A percentile compares a stretch with the other conserved stretches of the same genome.
These are phyloP conservation scores for Phytophthora citricola DNA, from an alignment of 352 stramenopile species.

Conservation along the genomic window DNA sequence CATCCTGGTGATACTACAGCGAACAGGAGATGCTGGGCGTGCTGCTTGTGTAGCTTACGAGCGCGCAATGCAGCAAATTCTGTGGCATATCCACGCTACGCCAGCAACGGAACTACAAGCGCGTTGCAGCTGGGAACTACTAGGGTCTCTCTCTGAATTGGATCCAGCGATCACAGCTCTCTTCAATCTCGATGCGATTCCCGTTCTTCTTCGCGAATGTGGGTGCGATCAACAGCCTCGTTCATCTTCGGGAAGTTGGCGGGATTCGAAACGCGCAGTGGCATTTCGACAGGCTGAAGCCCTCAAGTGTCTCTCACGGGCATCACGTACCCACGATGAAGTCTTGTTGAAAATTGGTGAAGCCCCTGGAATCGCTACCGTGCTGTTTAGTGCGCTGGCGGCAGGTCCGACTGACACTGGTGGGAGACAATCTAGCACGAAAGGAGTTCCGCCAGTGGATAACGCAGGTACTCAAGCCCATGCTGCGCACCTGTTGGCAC, in stretches of 20 bases:
- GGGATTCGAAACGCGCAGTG: constrained; percentile 9
- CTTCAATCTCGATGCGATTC: constrained; percentile 70
- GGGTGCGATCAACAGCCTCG: constrained; percentile 22
- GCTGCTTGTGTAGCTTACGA: constrained; percentile 59
- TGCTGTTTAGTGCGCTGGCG: constrained; percentile 56
- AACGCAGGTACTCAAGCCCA: constrained; percentile 54
- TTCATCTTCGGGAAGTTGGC: constrained; percentile 21
- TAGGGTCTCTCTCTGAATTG: constrained; percentile 60
- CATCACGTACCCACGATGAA: constrained; percentile 60
- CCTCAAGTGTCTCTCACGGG: constrained; percentile 75
- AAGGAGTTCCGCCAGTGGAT: constrained; percentile 8
- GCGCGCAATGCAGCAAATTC: constrained; percentile 59
- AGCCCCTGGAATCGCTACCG: constrained; percentile 41
- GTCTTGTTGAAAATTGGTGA: constrained; percentile 74
- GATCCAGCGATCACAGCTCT: constrained; percentile 64
- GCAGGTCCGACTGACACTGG: constrained; percentile 2
- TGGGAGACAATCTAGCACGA: constrained; percentile 11
- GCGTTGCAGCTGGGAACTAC: constrained; percentile 60
- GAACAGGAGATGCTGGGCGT: constrained; percentile 57
- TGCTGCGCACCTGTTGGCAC: constrained; percentile 65
- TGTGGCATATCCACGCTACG: constrained; percentile 44
- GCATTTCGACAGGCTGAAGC: constrained; percentile 53
- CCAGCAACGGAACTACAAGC: constrained; percentile 38
- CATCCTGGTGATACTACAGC: constrained; percentile 63
- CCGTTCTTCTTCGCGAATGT: constrained; percentile 62